Evolutionary conservation across 306 rosid genomes (phyloP).

Genomic region (Inga leiocalycina): DNA sequence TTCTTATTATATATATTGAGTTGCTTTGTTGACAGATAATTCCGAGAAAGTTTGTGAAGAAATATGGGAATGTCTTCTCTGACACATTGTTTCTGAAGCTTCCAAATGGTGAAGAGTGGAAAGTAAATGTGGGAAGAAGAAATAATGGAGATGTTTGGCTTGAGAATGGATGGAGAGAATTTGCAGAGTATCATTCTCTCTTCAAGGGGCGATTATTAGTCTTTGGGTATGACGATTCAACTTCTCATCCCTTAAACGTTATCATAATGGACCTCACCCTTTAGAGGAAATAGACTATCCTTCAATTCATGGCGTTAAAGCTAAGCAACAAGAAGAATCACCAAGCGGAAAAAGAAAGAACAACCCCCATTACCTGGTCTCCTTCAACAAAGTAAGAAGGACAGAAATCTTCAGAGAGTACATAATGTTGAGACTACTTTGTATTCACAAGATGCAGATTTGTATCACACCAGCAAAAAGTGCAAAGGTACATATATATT

Average conservation of each 20-base stretch:
- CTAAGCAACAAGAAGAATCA: too few relatives aligned
- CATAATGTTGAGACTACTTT: too few relatives aligned
- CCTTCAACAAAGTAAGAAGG: too few relatives aligned
- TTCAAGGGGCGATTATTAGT: constrained; percentile 27
- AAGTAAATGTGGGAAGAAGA: constrained; percentile 25
- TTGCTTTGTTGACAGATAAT: background rate
- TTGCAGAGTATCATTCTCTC: constrained; percentile 32
- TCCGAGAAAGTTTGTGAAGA: background rate
- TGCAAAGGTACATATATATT: background rate
- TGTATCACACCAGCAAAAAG: too few relatives aligned
- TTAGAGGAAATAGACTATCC: constrained; percentile 15
- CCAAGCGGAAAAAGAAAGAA: too few relatives aligned
- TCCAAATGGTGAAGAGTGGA: constrained; percentile 22
- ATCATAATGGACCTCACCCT: background rate
- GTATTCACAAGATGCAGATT: too few relatives aligned
- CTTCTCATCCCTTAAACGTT: background rate
- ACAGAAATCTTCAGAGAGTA: too few relatives aligned
- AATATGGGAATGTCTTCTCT: background rate
- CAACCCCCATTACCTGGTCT: background rate
- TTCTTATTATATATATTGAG: background rate
- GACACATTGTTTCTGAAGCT: background rate
- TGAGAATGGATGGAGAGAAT: constrained; percentile 45
- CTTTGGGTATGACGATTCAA: constrained; percentile 18
- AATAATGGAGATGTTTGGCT: constrained; percentile 33
- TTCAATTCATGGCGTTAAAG: background rate